phyloP scores from a whole-genome alignment of 2,329 filamentous ascomycete genomes.

The Geosmithia morbida region DNA sequence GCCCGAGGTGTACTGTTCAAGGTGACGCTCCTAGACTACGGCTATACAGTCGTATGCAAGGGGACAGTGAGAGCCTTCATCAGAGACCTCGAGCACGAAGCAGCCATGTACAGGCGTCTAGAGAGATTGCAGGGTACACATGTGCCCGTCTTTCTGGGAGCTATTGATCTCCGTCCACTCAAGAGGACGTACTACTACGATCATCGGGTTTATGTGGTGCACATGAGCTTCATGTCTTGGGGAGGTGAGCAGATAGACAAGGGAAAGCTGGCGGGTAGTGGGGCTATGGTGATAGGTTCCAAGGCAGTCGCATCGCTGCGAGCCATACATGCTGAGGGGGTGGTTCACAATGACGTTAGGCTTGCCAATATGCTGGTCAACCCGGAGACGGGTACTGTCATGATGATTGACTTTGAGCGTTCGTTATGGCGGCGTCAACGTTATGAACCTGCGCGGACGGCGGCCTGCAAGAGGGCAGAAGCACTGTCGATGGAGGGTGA shows the following conservation, averaged over 20 bases:
- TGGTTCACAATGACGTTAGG: slow-evolving; percentile 12
- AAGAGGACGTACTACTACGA: slow-evolving; percentile 17
- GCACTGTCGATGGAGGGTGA: no score
- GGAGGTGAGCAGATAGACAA: not conserved
- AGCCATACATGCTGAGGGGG: slow-evolving; percentile 10
- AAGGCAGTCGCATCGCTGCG: no score
- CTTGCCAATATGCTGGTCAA: slow-evolving; percentile 12
- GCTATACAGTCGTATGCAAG: slow-evolving; percentile 28
- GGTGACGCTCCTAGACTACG: slow-evolving; percentile 21
- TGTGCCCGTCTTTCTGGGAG: slow-evolving; percentile 22
- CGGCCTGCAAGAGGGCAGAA: no score
- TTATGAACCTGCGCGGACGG: no score
- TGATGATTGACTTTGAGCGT: slow-evolving; percentile 17
- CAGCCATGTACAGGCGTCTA: slow-evolving; percentile 18
- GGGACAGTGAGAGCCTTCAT: slow-evolving; percentile 18
- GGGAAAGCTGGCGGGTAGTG: not conserved
- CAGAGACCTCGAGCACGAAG: slow-evolving; percentile 18
- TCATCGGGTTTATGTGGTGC: slow-evolving; percentile 14
- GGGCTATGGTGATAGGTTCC: no score
- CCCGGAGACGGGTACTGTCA: slow-evolving; percentile 8
- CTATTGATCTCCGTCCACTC: slow-evolving; percentile 18
- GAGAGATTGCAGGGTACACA: slow-evolving; percentile 14
- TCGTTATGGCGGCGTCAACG: no score
- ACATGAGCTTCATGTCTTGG: slow-evolving; percentile 20
- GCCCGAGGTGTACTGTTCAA: slow-evolving; percentile 23